Conservation (phyloP, 208 protist genomes). For the Phytomonas sp. region DNA sequence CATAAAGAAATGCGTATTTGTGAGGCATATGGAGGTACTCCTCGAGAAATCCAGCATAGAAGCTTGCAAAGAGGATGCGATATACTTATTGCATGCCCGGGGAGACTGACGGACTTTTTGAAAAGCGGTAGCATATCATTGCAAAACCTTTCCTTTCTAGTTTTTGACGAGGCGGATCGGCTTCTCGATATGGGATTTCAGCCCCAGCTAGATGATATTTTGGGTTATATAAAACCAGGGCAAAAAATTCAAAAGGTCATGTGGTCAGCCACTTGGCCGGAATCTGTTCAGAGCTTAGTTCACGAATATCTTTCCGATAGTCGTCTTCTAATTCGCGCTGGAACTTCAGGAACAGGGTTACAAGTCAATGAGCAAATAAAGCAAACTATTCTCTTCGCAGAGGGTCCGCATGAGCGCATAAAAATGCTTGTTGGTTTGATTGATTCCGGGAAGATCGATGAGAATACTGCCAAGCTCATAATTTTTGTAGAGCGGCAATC, state of each 20-base stretch:
- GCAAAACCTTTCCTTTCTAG: conserved; percentile 88
- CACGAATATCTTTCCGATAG: conserved; percentile 75
- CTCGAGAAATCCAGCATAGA: conserved; percentile 53
- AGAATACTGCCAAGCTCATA: conserved; percentile 81
- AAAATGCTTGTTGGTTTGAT: conserved; percentile 61
- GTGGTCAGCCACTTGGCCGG: conserved; percentile 95
- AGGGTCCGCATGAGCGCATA: conserved; percentile 48
- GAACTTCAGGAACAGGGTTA: conserved; percentile 69
- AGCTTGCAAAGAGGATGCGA: conserved; percentile 68
- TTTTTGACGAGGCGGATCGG: conserved; percentile 99
- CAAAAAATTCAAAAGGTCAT: conserved; percentile 92
- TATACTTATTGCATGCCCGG: conserved; percentile 97
- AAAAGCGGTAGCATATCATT: conserved; percentile 88
- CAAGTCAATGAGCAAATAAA: conserved; percentile 83
- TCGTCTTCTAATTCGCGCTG: conserved; percentile 80
- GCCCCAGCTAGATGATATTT: conserved; percentile 91
- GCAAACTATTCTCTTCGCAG: conserved; percentile 64
- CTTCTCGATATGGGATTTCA: conserved; percentile 93
- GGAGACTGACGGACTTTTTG: conserved; percentile 94
- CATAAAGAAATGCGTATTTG: conserved; percentile 44
- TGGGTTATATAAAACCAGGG: conserved; percentile 62
- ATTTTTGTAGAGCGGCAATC: conserved; percentile 90
- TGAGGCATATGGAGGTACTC: conserved; percentile 75
- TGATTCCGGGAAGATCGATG: conserved; percentile 73
- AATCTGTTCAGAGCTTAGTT: conserved; percentile 72